Percentiles rank a stretch among this genome's conserved stretches.
Evolutionary conservation across 2,329 filamentous ascomycete species (phyloP).

Genomic region (Fusarium begoniae): DNA sequence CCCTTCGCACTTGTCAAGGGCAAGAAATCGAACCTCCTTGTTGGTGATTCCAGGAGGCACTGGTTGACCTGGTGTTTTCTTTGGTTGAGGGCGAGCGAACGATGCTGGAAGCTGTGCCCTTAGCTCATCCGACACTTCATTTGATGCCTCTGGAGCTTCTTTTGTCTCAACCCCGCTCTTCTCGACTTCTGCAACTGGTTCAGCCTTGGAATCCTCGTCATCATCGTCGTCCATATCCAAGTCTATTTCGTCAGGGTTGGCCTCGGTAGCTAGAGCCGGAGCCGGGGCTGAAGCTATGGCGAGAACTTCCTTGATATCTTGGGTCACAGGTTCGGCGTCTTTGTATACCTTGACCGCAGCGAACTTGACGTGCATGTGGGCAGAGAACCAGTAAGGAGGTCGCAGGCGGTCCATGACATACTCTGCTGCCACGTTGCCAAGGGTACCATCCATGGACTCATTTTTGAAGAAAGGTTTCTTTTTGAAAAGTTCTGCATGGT

Average conservation of each 20-base stretch:
- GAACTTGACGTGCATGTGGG: constrained; percentile 92
- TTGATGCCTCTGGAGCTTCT: constrained; percentile 29
- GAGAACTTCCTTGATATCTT: constrained; percentile 11
- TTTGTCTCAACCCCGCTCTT: not conserved
- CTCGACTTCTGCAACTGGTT: not conserved
- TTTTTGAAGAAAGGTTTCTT: constrained; percentile 78
- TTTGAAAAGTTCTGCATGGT: constrained; percentile 73
- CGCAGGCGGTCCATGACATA: constrained; percentile 83
- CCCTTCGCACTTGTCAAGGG: constrained; percentile 89
- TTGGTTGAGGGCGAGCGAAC: constrained; percentile 63
- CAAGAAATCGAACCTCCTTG: constrained; percentile 82
- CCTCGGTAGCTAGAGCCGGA: constrained; percentile 26
- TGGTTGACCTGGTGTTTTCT: constrained; percentile 63
- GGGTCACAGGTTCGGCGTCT: constrained; percentile 47
- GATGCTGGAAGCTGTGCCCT: constrained; percentile 80
- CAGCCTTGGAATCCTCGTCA: constrained; percentile 17
- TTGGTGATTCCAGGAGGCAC: constrained; percentile 80
- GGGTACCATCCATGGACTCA: constrained; percentile 77
- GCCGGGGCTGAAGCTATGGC: not conserved
- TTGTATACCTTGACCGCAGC: constrained; percentile 71
- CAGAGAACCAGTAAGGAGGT: constrained; percentile 90
- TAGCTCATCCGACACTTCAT: constrained; percentile 67
- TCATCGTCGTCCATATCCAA: constrained; percentile 70
- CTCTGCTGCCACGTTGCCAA: constrained; percentile 83
- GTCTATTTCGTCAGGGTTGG: constrained; percentile 76